A percentile compares a stretch with the other conserved stretches of the same genome.
Conservation (phyloP, 2,329 filamentous ascomycete genomes). For the Apiospora aurea region DNA sequence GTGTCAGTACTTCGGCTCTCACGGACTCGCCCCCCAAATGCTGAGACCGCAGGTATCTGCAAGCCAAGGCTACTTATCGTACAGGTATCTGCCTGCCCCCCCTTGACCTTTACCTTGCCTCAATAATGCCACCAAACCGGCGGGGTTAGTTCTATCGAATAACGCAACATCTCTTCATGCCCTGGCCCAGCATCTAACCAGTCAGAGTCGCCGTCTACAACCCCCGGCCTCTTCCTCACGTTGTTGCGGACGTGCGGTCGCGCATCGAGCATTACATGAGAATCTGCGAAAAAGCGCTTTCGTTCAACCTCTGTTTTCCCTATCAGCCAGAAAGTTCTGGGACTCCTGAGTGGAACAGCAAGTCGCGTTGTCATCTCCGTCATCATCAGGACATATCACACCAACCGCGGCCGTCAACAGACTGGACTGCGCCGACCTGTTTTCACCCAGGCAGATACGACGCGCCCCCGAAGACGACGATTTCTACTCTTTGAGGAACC, state of each 20-base stretch:
- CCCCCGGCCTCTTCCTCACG: slow-evolving; percentile 18
- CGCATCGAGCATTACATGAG: slow-evolving; percentile 13
- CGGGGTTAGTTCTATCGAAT: slow-evolving; percentile 19
- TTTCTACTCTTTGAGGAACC: slow-evolving; percentile 15
- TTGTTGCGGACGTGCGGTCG: slow-evolving; percentile 19
- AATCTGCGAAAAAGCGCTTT: slow-evolving; percentile 14
- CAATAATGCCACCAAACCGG: slow-evolving; percentile 24
- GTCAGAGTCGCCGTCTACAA: slow-evolving; percentile 17
- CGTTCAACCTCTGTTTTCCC: background rate
- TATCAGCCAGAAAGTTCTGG: slow-evolving; percentile 5
- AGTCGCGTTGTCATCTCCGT: slow-evolving; percentile 17
- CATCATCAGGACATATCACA: slow-evolving; percentile 20
- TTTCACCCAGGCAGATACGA: slow-evolving; percentile 16
- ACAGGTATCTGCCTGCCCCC: slow-evolving; percentile 8
- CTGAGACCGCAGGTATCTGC: background rate
- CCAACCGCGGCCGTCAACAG: background rate
- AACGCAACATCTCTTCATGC: slow-evolving; percentile 15
- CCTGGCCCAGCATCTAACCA: background rate
- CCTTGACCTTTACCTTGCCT: slow-evolving; percentile 18
- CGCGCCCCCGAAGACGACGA: background rate
- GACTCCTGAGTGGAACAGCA: slow-evolving; percentile 9
- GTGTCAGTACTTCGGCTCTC: background rate
- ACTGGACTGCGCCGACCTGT: background rate
- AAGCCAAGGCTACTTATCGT: slow-evolving; percentile 17
- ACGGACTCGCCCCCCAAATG: no score